Evolutionary conservation across 73 alveolate genomes (phyloP), one percentile per base, ranked within the genome.

Genomic region (Stentor roeselii): DNA sequence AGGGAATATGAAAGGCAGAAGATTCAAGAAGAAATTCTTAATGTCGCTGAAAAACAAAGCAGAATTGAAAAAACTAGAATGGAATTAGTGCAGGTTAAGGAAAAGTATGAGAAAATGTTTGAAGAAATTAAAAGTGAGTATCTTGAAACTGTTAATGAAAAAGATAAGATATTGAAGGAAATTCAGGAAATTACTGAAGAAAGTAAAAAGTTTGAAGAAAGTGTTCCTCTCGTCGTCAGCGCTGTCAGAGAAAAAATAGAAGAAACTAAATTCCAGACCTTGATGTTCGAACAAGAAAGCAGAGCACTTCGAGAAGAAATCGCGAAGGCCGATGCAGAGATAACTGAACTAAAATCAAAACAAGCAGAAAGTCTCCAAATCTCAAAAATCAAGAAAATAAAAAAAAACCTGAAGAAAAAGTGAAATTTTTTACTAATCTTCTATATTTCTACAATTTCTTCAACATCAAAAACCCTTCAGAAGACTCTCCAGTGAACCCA

Each of bases 401-500:
- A n/a, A n/a, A n/a, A n/a, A n/a, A n/a, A n/a, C n/a, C n/a, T n/a
- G n/a, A n/a, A n/a, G n/a, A n/a, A n/a, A n/a, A n/a, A n/a, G n/a
- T n/a, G n/a, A n/a, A n/a, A n/a, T n/a, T n/a, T n/a, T n/a, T n/a
- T n/a, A n/a, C n/a, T n/a, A n/a, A n/a, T n/a, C n/a, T n/a, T n/a
- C n/a, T n/a, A 50, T 50, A 11, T 21, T 50, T 50, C 80, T 89
- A 88, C 32, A 88, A 60, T 50, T 83, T 86, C 38, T 85, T 59
- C 4, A 88, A 59, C 39, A 86, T 59, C 60, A 88, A 78, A 76
- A 88, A 88, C 3, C 94, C 94, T 86, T 88, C 94, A 15, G 89
- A 89, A 59, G 78, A 76, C 4, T 93, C 99, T 39, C 99, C 99
- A 40, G 90, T 82, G 88, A 89, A 97, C 21, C 98, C 86, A 59